Evolutionary conservation across 441 rosid species (phyloP).

Genomic region (Erodium texanum): DNA sequence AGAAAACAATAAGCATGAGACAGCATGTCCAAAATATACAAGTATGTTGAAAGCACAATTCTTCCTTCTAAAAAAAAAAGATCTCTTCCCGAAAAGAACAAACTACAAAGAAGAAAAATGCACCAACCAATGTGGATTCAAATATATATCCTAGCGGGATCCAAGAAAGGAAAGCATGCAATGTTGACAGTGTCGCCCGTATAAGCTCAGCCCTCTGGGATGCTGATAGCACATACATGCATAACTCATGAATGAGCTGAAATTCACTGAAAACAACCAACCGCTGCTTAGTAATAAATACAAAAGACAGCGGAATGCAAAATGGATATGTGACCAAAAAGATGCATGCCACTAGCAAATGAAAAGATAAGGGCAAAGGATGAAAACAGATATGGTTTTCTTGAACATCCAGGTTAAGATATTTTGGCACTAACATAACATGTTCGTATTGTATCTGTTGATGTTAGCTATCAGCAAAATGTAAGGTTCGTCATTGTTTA

Average conservation of each 20-base stretch:
- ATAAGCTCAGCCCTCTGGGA: constrained; percentile 96
- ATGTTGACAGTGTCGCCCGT: constrained; percentile 84
- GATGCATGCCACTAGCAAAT: background rate
- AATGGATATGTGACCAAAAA: background rate
- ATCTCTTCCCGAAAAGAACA: constrained; percentile 8
- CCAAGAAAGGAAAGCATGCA: constrained; percentile 99
- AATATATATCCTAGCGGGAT: constrained; percentile 98
- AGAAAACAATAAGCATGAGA: constrained; percentile 6
- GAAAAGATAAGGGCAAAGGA: background rate
- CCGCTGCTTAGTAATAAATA: constrained; percentile 19
- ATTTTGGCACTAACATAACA: too few species aligned
- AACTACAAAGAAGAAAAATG: constrained; percentile 5
- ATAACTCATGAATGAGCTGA: constrained; percentile 97
- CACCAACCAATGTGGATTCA: constrained; percentile 88
- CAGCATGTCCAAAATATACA: background rate
- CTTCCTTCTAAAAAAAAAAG: background rate
- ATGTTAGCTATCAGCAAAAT: too few species aligned
- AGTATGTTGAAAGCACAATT: background rate
- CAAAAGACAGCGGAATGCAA: constrained; percentile 1
- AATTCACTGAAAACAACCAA: constrained; percentile 72
- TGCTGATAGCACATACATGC: constrained; percentile 92
- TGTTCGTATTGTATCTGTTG: too few species aligned
- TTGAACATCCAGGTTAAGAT: background rate
- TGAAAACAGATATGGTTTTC: background rate
- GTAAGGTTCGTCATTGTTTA: background rate